Base-by-base conservation (phyloP, 805 yeast genomes). In the Teunomyces tritomae region DNA sequence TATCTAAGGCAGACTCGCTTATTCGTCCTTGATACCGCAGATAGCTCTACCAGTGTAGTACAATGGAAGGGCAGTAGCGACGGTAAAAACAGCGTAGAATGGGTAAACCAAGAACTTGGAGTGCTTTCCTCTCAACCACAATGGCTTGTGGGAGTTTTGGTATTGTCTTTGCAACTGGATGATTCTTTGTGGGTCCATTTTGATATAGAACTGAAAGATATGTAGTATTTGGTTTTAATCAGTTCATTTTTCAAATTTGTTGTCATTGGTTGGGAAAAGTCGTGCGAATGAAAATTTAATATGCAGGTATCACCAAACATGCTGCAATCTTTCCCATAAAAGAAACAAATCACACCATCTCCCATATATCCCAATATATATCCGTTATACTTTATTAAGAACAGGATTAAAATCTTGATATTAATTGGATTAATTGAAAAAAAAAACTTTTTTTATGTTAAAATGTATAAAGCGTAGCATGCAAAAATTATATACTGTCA, bases 101-200 rank as follows among this genome's bases (percentile, higher is more conserved):
- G 96, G 95, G 72, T 83, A 84, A 56, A 87, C 78, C 65, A 84
- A 69, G 60, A 77, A 73, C 71, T 85, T 85, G 56, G 94, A 80
- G 44, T 56, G 50, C 53, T 59, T 59, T 10, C 77, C 77, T 65
- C 72, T 70, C 65, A 71, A 68, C 77, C 77, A 73, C 61, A 73
- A 71, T 54, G 60, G 65, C 61, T 68, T 59, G 62, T 64, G 56
- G 49, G 76, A 65, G 64, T 60, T 64, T 60, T 73, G 78, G 65
- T 71, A 73, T 51, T 64, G 68, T 59, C 67, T 71, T 61, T 73
- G 78, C 61, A 73, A 71, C 47, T 68, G 63, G 52, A 73, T 73
- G 49, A 73, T 67, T 71, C 77, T 73, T 59, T 73, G 77, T 49
- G 78, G 78, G 66, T 73, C 67, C 75, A 71, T 70, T 29, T 49